These are phyloP conservation scores for Capniomyces stellatus DNA, from an alignment of 371 early-diverging fungal genomes.

Conservation along the genomic window DNA sequence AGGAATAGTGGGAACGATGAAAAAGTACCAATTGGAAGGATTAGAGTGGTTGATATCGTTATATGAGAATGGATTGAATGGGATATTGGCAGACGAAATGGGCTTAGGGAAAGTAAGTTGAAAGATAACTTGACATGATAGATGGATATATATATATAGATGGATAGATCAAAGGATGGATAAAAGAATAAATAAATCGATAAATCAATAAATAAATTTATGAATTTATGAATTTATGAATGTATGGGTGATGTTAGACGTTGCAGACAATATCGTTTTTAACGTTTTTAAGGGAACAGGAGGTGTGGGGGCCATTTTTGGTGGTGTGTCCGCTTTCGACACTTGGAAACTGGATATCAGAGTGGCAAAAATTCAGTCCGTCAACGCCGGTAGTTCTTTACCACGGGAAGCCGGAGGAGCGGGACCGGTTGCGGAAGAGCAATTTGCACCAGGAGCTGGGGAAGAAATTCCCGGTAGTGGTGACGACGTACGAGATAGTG, in stretches of 20 bases:
- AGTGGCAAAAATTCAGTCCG: constrained; percentile 84
- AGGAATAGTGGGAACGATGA: constrained; percentile 49
- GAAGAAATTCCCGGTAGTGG: constrained; percentile 53
- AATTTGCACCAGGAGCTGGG: constrained; percentile 33
- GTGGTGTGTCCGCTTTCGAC: constrained; percentile 93
- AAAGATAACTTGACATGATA: too few relatives aligned
- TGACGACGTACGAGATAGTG: constrained; percentile 85
- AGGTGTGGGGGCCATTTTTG: constrained; percentile 87
- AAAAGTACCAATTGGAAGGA: constrained; percentile 92
- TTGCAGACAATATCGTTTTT: constrained; percentile 92
- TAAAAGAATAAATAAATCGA: too few relatives aligned
- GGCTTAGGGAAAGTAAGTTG: constrained; percentile 52
- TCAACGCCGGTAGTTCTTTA: constrained; percentile 74
- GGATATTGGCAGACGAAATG: constrained; percentile 98
- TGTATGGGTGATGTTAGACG: constrained; percentile 34
- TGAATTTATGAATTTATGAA: not conserved
- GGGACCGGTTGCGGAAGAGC: constrained; percentile 53
- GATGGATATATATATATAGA: too few relatives aligned
- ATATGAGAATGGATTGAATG: constrained; percentile 94
- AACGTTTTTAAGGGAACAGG: constrained; percentile 57
- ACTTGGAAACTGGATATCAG: constrained; percentile 92
- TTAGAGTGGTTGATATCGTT: constrained; percentile 96
- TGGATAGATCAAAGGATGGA: too few relatives aligned
- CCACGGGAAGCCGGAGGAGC: constrained; percentile 68
- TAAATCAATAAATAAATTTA: too few relatives aligned